These are phyloP conservation scores for Setaria italica DNA, from an alignment of 202 grass and related monocot genomes.

Conservation along the genomic window DNA sequence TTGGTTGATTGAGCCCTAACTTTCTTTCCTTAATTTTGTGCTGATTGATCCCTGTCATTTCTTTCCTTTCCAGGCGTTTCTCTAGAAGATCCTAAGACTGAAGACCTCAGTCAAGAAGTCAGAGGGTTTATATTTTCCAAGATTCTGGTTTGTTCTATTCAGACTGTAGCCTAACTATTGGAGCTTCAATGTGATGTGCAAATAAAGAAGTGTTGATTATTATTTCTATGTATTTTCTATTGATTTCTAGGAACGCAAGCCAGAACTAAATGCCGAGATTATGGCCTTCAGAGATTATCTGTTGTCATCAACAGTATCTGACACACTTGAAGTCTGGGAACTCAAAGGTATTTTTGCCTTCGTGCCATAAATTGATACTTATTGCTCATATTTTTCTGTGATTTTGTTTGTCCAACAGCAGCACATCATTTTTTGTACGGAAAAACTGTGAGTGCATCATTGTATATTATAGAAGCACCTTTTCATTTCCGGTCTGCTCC, in stretches of 20 bases:
- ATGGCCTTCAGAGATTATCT: conserved; percentile 94
- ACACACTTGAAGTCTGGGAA: conserved; percentile 99
- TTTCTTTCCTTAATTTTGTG: conserved; percentile 8
- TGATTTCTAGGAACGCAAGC: conserved; percentile 81
- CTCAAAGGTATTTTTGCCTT: conserved; percentile 72
- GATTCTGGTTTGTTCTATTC: conserved; percentile 79
- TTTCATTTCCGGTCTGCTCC: conserved; percentile 44
- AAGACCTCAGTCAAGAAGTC: conserved; percentile 97
- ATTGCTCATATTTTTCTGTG: conserved; percentile 11
- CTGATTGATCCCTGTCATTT: conserved; percentile 24
- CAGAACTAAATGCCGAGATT: conserved; percentile 74
- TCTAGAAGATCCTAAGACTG: conserved; percentile 87
- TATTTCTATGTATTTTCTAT: conserved; percentile 27
- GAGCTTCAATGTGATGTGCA: conserved; percentile 38
- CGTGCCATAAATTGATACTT: conserved; percentile 25
- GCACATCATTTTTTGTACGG: background rate
- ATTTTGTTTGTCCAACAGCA: conserved; percentile 32
- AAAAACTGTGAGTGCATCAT: background rate
- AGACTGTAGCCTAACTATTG: conserved; percentile 34
- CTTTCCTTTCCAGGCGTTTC: conserved; percentile 66
- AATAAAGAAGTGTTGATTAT: conserved; percentile 31
- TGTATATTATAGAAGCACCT: conserved; percentile 16
- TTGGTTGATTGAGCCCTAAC: background rate
- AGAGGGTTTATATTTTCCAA: conserved; percentile 99
- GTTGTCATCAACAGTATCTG: conserved; percentile 87